Evolutionary conservation across 177 flowering plant species (phyloP), one percentile per base, ranked within the genome.

Genomic region (Vitis hybrid): DNA sequence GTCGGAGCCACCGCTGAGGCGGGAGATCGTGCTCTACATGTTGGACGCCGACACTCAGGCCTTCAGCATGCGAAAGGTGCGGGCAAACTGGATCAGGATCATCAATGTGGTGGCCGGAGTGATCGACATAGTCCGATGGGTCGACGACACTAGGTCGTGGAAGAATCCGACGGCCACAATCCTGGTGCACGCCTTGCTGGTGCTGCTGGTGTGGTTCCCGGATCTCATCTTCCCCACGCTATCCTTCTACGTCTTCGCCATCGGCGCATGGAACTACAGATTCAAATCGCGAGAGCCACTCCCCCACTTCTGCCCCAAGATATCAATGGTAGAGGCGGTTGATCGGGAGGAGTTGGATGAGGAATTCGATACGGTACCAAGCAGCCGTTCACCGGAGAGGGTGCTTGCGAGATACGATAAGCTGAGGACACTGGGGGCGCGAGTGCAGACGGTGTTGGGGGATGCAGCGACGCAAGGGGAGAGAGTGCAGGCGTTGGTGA

Each of bases 261-360:
- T 87, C 39, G 98, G 96, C 0, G 88, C 79, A 5, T 90, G 98
- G 99, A 89, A 93, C 60, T 93, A 91, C 66, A 65, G 93, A 72
- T 78, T 76, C 10, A 74, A 90, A 26, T 33, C 88, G 0, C 60
- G 84, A 51, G 81, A 62, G 62, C 78, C 81, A 5, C 70, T 74
- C 14, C 90, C 92, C 0, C 89, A 84, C 15, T 79, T 83, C 1
- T 86, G 85, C 61, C 74, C 87, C 1, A 87, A 81, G 77, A 55
- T 89, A 45, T 93, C 94, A 1, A 66, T 84, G 55, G 87, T 83
- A 0, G 97, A 93, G n/a, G 18, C 66, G 1, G 77, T 76, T 0
- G 94, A 88, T 5, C 67, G 82, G 0, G 98, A 95, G 0, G 98
- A 95, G 71, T 83, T 95, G 0, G 99, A 93, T n/a, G 99, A 95